Percentiles rank a stretch among this genome's conserved stretches.
These are phyloP conservation scores for Exserohilum turcica DNA, from an alignment of 2,329 filamentous ascomycete genomes.

Conservation along the genomic window DNA sequence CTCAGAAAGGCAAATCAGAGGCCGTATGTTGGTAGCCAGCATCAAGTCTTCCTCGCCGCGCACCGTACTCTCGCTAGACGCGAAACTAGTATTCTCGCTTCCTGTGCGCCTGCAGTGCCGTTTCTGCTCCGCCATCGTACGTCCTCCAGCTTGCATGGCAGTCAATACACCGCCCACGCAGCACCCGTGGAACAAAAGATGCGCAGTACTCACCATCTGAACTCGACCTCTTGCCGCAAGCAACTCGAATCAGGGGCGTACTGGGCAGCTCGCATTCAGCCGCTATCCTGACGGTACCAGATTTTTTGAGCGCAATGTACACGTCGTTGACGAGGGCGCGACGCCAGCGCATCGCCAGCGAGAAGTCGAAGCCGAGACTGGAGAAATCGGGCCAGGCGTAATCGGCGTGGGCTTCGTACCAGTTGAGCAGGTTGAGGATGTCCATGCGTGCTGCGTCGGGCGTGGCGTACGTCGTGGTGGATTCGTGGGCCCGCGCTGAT, in stretches of 20 bases:
- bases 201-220: neutral
- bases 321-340: slow-evolving; percentile 23
- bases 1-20: slow-evolving; percentile 1
- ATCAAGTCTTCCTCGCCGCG: neutral
- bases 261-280: neutral
- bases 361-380: slow-evolving; percentile 19
- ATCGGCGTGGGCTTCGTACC: slow-evolving; percentile 17
- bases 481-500: neutral
- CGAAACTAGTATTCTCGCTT: neutral
- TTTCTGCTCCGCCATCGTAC: slow-evolving; percentile 8
- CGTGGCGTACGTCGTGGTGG: slow-evolving; percentile 7
- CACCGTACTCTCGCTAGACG: neutral
- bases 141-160: neutral
- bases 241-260: slow-evolving; percentile 2
- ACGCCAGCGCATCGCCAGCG: slow-evolving; percentile 20
- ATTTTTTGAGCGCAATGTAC: slow-evolving; percentile 16
- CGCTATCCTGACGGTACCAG: slow-evolving; percentile 4
- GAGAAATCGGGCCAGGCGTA: slow-evolving; percentile 27
- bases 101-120: slow-evolving; percentile 16
- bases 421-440: slow-evolving; percentile 22
- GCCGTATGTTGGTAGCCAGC: slow-evolving; percentile 5
- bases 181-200: neutral
- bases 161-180: neutral
- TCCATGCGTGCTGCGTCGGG: slow-evolving; percentile 14
- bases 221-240: neutral